phyloP scores from a whole-genome alignment of 352 stramenopile genomes.

The Globisporangium apiculatum region DNA sequence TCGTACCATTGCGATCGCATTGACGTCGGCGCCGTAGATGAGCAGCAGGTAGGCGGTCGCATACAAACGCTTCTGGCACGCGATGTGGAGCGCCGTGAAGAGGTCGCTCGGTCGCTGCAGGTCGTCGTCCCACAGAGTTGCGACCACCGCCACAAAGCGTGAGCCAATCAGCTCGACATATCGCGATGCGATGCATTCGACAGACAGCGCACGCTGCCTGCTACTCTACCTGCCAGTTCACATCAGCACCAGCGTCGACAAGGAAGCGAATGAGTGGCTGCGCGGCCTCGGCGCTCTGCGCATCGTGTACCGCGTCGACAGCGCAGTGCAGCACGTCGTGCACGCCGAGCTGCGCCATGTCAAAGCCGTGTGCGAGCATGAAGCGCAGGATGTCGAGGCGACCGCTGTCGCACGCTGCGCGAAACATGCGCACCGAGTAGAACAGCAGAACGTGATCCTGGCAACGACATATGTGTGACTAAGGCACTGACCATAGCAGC shows the following conservation, averaged over 20 bases:
- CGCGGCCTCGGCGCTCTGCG: slow-evolving; percentile 23
- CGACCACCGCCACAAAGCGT: neutral
- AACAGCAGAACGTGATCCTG: slow-evolving; percentile 51
- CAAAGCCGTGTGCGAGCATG: slow-evolving; percentile 61
- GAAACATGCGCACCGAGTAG: slow-evolving; percentile 64
- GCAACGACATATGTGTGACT: neutral
- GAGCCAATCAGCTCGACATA: neutral
- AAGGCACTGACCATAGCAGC: no score
- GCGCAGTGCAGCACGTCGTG: slow-evolving; percentile 45
- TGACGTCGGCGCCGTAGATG: slow-evolving; percentile 65
- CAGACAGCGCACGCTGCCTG: neutral
- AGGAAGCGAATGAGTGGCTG: slow-evolving; percentile 59
- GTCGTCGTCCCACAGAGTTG: neutral
- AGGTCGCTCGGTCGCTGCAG: slow-evolving; percentile 45
- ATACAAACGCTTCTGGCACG: slow-evolving; percentile 55
- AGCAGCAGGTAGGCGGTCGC: slow-evolving; percentile 54
- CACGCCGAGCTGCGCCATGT: slow-evolving; percentile 47
- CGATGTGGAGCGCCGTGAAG: slow-evolving; percentile 55
- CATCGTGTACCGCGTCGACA: slow-evolving; percentile 24
- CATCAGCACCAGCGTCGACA: slow-evolving; percentile 48
- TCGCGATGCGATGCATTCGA: neutral
- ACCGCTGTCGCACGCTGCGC: slow-evolving; percentile 30
- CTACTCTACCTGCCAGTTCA: slow-evolving; percentile 58
- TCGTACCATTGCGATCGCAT: slow-evolving; percentile 49
- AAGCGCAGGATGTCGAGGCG: slow-evolving; percentile 56